Evolutionary conservation across 495 filamentous ascomycete genomes (phyloP).

Genomic region (Extremus antarcticus): DNA sequence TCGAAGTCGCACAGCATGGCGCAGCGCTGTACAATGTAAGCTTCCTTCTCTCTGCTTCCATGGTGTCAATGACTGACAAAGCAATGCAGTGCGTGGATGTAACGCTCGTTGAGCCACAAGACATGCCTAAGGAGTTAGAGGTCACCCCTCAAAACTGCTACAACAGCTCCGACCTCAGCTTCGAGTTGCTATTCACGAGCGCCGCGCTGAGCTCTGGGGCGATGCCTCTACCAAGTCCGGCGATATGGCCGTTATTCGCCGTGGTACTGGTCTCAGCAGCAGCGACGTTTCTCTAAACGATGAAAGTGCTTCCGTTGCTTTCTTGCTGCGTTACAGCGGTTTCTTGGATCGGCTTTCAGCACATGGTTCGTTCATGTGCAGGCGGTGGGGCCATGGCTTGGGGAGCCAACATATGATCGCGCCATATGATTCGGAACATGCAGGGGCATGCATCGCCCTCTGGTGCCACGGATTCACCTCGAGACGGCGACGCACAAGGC

Average conservation of each 20-base stretch:
- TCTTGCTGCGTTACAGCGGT: no score
- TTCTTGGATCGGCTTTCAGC: no score
- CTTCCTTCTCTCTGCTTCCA: conserved; percentile 14
- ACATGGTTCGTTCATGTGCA: no score
- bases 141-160: conserved; percentile 75
- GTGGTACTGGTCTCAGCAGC: not conserved
- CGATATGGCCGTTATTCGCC: not conserved
- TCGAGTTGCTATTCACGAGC: conserved; percentile 63
- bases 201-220: conserved; percentile 14
- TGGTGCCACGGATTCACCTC: no score
- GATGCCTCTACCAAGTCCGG: not conserved
- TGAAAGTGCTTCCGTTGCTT: no score
- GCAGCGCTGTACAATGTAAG: conserved; percentile 84
- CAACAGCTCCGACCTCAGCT: conserved; percentile 64
- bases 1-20: conserved; percentile 82
- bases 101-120: conserved; percentile 64
- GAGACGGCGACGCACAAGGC: no score
- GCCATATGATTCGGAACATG: no score
- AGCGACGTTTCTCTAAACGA: not conserved
- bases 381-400: no score
- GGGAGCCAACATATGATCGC: no score
- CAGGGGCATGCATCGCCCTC: no score
- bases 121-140: conserved; percentile 57
- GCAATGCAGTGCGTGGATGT: conserved; percentile 74
- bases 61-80: conserved; percentile 13